Evolutionary conservation across 495 filamentous ascomycete species (phyloP), one percentile per base, ranked within the genome.

Genomic region (Neurospora sp.): DNA sequence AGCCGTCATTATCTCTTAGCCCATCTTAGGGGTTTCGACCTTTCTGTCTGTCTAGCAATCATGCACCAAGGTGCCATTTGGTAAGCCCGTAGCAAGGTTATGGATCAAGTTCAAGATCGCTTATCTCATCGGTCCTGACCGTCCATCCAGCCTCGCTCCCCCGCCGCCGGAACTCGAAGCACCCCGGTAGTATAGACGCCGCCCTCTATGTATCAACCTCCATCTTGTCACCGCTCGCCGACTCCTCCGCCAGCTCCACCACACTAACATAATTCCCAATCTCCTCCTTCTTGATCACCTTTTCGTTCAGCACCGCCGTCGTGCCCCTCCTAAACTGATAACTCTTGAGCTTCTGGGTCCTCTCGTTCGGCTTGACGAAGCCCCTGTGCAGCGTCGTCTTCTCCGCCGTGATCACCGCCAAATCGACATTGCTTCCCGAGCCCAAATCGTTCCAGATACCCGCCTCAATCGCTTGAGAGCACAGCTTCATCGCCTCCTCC

Each of bases 361-460:
- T 89, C 84, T 94, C 89, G 81, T 99, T 99, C 69, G 96, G 96
- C 81, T 85, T 93, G 82, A 96, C 89, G 84, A 91, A 95, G 81
- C 96, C 96, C 75, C 96, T 89, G 86, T 94, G 86, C 82, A 99
- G 82, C 75, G 92, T 92, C 37, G 96, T 95, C 90, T 97, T 96
- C 75, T 98, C 94, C 76, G 88, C 84, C 72, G 94, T 96, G 76
- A 99, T 98, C 74, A 99, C 89, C 74, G 94, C 94, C 65, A 99
- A 91, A 81, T 99, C 96, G 65, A 99, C 96, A 81, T 99, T 99
- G 78, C 92, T 95, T 74, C 96, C 96, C 14, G 93, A 97, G 5
- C 96, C 96, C 81, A 99, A 82, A 84, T 99, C 96, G 85, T 99
- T 99, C 88, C 96, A 99, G 82, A 99, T 98, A 89, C 96, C 96